These are phyloP conservation scores for Arthrobotrys sinensis DNA, from an alignment of 2,329 filamentous ascomycete species.

Conservation along the genomic window DNA sequence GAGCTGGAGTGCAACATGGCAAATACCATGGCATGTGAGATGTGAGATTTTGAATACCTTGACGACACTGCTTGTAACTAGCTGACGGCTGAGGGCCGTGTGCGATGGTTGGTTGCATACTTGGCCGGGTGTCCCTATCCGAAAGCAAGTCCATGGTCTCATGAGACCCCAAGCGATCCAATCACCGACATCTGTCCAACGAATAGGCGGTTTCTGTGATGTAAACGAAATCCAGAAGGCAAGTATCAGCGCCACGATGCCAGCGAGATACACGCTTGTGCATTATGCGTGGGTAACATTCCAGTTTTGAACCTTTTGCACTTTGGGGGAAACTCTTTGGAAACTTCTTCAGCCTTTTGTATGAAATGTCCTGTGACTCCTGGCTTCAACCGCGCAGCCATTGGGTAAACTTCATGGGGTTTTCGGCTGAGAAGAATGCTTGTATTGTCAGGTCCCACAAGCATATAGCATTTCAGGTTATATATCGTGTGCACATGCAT, in stretches of 20 bases:
- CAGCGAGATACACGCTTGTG: slow-evolving; percentile 31
- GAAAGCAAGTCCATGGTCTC: slow-evolving; percentile 43
- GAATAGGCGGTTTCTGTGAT: slow-evolving; percentile 36
- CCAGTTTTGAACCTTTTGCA: slow-evolving; percentile 7
- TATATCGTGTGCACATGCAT: slow-evolving; percentile 58
- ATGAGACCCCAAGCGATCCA: slow-evolving; percentile 55
- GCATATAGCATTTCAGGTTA: slow-evolving; percentile 48
- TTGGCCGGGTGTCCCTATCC: slow-evolving; percentile 55
- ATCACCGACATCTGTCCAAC: slow-evolving; percentile 36
- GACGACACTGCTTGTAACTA: slow-evolving; percentile 5
- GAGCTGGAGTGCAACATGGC: slow-evolving; percentile 14
- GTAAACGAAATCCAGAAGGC: slow-evolving; percentile 53
- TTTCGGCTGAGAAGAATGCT: slow-evolving; percentile 51
- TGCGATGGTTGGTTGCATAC: slow-evolving; percentile 55
- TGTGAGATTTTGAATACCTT: slow-evolving; percentile 39
- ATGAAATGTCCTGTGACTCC: slow-evolving; percentile 47
- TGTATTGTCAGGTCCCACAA: slow-evolving; percentile 43
- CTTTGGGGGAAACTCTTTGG: slow-evolving; percentile 7
- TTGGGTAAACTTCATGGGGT: slow-evolving; percentile 35
- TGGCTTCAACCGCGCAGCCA: slow-evolving; percentile 16
- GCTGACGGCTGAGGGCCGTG: slow-evolving; percentile 47
- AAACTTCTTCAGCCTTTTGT: slow-evolving; percentile 13
- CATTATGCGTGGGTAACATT: slow-evolving; percentile 52
- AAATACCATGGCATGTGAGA: slow-evolving; percentile 46
- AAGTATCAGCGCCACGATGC: slow-evolving; percentile 42